Evolutionary conservation across 2,329 filamentous ascomycete genomes (phyloP).

Genomic region (Rhynchosporium secalis): DNA sequence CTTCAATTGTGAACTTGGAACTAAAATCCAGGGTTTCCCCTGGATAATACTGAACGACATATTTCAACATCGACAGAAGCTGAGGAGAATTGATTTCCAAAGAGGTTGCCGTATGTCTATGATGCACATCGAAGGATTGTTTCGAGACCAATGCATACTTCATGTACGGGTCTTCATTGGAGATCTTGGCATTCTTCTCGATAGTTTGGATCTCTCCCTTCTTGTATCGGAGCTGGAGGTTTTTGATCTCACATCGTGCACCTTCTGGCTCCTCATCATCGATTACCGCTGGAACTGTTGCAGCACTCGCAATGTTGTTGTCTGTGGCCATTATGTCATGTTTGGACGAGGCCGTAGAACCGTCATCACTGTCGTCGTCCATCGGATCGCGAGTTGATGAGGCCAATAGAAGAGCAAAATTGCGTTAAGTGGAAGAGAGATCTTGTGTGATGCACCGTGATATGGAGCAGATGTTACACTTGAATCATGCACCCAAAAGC

Average conservation of each 20-base stretch:
- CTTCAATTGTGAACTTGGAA: conserved; percentile 15
- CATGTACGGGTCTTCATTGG: conserved; percentile 19
- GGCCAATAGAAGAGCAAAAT: too few species aligned
- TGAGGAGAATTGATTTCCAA: conserved; percentile 27
- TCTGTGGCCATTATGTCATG: not conserved
- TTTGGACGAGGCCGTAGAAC: too few species aligned
- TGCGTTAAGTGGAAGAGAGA: not conserved
- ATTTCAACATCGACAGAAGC: conserved; percentile 19
- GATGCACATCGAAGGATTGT: conserved; percentile 19
- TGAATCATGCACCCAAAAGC: too few species aligned
- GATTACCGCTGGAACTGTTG: not conserved
- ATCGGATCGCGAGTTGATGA: not conserved
- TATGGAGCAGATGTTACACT: too few species aligned
- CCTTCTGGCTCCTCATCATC: conserved; percentile 6
- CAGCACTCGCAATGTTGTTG: too few species aligned
- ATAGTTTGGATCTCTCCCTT: conserved; percentile 20
- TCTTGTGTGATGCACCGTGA: not conserved
- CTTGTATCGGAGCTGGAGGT: conserved; percentile 14
- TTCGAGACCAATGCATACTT: conserved; percentile 22
- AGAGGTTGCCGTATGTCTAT: conserved; percentile 18
- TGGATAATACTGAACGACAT: conserved; percentile 26
- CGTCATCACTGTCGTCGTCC: conserved; percentile 3
- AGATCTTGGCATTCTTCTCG: conserved; percentile 21
- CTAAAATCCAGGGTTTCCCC: conserved; percentile 20
- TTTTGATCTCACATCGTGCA: conserved; percentile 22